Percentiles rank a stretch among this genome's conserved stretches.
Evolutionary conservation across 2,329 filamentous ascomycete species (phyloP).

Genomic region (Acephala macrosclerotiorum): DNA sequence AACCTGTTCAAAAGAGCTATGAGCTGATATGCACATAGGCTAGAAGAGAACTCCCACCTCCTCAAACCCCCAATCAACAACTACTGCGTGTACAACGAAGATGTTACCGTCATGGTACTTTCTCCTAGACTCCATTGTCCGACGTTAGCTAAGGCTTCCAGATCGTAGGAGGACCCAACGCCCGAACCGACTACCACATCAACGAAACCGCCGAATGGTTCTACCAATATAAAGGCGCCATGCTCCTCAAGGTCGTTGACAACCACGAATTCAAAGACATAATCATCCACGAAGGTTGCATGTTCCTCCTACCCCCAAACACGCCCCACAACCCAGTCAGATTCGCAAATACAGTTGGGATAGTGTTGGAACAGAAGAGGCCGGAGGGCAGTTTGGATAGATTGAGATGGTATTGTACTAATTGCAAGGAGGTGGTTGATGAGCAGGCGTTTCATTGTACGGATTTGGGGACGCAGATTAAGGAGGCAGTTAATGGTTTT

Average conservation of each 20-base stretch:
- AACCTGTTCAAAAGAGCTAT: neutral
- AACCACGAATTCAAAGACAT: constrained; percentile 77
- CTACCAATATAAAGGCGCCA: constrained; percentile 92
- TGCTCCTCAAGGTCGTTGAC: constrained; percentile 93
- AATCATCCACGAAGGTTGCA: constrained; percentile 88
- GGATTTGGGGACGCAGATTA: constrained; percentile 93
- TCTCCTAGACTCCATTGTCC: neutral
- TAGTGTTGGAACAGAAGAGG: constrained; percentile 88
- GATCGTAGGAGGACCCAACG: constrained; percentile 96
- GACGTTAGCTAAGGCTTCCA: constrained; percentile 39
- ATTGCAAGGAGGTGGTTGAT: constrained; percentile 77
- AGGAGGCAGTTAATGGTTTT: constrained; percentile 86
- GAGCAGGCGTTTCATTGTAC: constrained; percentile 89
- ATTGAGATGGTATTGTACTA: constrained; percentile 88
- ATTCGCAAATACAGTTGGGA: constrained; percentile 91
- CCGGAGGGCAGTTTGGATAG: constrained; percentile 75
- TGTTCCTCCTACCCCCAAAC: constrained; percentile 92
- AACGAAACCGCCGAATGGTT: constrained; percentile 97
- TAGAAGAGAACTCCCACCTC: constrained; percentile 89
- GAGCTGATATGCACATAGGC: constrained; percentile 61
- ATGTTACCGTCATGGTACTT: constrained; percentile 81
- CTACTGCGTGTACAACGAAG: constrained; percentile 92
- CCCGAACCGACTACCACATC: constrained; percentile 97
- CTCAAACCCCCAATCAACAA: constrained; percentile 90
- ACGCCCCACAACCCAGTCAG: constrained; percentile 96